A percentile compares a stretch with the other conserved stretches of the same genome.
Conservation (phyloP, 2,329 filamentous ascomycete species). For the Aspergillus ustus region DNA sequence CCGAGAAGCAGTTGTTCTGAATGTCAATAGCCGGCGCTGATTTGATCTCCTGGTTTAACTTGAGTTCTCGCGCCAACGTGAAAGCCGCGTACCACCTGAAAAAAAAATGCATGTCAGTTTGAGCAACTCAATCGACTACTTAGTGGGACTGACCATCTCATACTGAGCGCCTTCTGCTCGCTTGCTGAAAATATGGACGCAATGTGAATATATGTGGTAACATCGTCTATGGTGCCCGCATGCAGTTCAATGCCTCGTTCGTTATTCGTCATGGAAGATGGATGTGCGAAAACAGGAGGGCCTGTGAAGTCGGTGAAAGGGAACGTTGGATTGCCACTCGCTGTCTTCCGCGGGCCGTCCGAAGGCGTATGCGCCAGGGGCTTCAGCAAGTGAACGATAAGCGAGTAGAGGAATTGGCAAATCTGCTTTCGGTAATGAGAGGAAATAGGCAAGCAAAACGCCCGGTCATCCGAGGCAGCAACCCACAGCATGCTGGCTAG, state of each 20-base stretch:
- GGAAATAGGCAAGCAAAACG: slow-evolving; percentile 78
- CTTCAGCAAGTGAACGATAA: slow-evolving; percentile 82
- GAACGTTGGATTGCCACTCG: slow-evolving; percentile 30
- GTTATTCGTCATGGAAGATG: slow-evolving; percentile 75
- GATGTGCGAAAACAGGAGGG: slow-evolving; percentile 68
- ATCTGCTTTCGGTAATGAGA: slow-evolving; percentile 83
- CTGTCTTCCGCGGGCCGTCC: neutral
- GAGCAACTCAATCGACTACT: neutral
- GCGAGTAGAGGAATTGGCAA: slow-evolving; percentile 84
- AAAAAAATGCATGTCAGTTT: slow-evolving; percentile 5
- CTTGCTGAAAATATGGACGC: slow-evolving; percentile 90
- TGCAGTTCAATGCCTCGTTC: slow-evolving; percentile 52
- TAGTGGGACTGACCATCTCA: slow-evolving; percentile 66
- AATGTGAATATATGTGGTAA: slow-evolving; percentile 88
- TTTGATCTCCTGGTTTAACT: slow-evolving; percentile 77
- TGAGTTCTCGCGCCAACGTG: slow-evolving; percentile 84
- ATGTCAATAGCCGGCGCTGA: slow-evolving; percentile 33
- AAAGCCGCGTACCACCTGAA: slow-evolving; percentile 83
- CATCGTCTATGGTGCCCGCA: slow-evolving; percentile 80
- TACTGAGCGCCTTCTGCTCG: slow-evolving; percentile 88
- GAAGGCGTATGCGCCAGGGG: slow-evolving; percentile 74
- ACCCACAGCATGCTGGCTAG: slow-evolving; percentile 97
- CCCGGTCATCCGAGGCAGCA: slow-evolving; percentile 86
- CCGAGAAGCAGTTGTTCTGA: slow-evolving; percentile 35
- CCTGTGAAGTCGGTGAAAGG: slow-evolving; percentile 56